Percentiles rank a stretch among this genome's conserved stretches.
Evolutionary conservation across 345 rosid species (phyloP).

Genomic region (Capsella bursapastoris): DNA sequence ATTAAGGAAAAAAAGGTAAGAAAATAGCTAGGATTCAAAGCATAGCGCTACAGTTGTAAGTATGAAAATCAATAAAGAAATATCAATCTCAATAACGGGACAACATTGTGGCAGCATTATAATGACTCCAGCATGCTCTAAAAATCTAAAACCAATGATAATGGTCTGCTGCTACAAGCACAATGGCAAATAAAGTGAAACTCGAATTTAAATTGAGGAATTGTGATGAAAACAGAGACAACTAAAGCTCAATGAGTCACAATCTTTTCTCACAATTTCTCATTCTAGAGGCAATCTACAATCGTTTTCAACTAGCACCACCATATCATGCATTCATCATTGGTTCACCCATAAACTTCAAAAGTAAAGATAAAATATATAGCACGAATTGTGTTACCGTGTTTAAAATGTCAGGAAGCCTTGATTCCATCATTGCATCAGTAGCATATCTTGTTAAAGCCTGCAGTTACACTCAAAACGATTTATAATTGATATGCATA

Average conservation of each 20-base stretch:
- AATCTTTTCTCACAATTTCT: conserved; percentile 1
- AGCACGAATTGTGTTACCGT: conserved; percentile 51
- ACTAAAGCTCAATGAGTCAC: neutral
- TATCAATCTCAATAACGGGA: neutral
- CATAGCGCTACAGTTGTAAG: neutral
- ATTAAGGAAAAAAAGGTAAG: neutral
- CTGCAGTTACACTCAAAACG: conserved; percentile 50
- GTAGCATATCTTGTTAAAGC: conserved; percentile 70
- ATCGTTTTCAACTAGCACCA: neutral
- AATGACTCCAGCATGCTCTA: neutral
- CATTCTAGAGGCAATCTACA: neutral
- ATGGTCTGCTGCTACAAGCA: neutral
- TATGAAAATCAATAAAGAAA: conserved; percentile 1
- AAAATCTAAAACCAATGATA: neutral
- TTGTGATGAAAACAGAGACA: neutral
- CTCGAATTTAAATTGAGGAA: neutral
- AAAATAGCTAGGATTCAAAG: neutral
- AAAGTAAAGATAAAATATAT: neutral
- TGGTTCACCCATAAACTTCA: conserved; percentile 19
- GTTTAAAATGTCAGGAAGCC: conserved; percentile 72
- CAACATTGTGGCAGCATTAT: neutral
- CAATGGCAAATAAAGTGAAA: neutral
- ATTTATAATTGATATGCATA: neutral
- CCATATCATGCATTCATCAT: neutral
- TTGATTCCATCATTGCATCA: conserved; percentile 85